phyloP scores from a whole-genome alignment of 1,139 yeast genomes.

The Saccharomyces hybrid region DNA sequence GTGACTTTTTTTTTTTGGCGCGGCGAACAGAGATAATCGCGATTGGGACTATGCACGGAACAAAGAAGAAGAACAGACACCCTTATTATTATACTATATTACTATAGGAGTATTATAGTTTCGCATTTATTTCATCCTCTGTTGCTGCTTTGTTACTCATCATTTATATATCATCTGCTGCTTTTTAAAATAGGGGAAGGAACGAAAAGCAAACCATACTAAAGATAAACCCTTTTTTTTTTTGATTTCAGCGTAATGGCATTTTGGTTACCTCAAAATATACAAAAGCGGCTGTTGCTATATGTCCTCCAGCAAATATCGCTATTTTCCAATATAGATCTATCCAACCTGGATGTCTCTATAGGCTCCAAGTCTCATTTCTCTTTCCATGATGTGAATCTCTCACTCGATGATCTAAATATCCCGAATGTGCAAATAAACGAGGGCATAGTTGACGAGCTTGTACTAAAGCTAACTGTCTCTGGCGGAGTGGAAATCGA shows the following conservation, averaged over 20 bases:
- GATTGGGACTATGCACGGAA: neutral
- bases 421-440: conserved; percentile 63
- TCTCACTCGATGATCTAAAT: conserved; percentile 66
- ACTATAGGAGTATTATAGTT: neutral
- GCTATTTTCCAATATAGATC: conserved; percentile 74
- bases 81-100: neutral
- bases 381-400: conserved; percentile 53
- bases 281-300: conserved; percentile 72
- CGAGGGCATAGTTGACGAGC: conserved; percentile 51
- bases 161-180: neutral
- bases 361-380: conserved; percentile 50
- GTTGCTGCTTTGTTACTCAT: neutral
- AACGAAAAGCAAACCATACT: neutral
- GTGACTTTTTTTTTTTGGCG: neutral
- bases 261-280: conserved; percentile 77
- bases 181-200: neutral
- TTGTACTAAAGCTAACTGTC: conserved; percentile 47
- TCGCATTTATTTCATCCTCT: neutral
- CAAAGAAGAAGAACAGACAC: neutral
- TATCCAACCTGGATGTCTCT: conserved; percentile 75
- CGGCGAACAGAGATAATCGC: neutral
- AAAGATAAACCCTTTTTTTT: neutral
- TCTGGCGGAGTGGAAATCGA: conserved; percentile 61
- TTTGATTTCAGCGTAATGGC: conserved; percentile 35
- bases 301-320: conserved; percentile 77